A percentile compares a stretch with the other conserved stretches of the same genome.
These are phyloP conservation scores for Medicago ruthenica DNA, from an alignment of 306 rosid genomes.

Conservation along the genomic window DNA sequence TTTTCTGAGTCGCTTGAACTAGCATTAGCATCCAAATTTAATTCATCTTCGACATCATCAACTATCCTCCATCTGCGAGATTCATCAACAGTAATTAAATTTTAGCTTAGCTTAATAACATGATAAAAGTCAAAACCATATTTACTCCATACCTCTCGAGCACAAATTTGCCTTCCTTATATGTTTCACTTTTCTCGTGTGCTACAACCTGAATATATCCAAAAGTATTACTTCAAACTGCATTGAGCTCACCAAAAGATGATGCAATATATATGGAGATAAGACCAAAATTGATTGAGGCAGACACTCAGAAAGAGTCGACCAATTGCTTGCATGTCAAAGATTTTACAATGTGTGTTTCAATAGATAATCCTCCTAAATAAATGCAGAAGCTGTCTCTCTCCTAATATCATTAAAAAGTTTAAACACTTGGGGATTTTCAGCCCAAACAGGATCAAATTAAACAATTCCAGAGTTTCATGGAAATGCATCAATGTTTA, in stretches of 20 bases:
- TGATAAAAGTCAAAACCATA: constrained; percentile 10
- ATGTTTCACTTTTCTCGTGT: constrained; percentile 70
- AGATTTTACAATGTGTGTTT: constrained; percentile 4
- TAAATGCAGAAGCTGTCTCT: constrained; percentile 9
- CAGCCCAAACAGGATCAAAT: constrained; percentile 14
- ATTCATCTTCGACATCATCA: constrained; percentile 64
- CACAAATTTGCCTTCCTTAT: constrained; percentile 89
- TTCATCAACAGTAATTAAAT: constrained; percentile 20
- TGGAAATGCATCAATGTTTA: constrained; percentile 2
- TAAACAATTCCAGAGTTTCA: constrained; percentile 19
- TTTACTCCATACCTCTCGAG: constrained; percentile 65
- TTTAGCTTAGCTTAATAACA: constrained; percentile 24
- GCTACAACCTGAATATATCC: constrained; percentile 62
- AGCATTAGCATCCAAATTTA: constrained; percentile 58
- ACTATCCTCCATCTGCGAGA: constrained; percentile 66
- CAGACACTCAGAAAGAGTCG: not conserved
- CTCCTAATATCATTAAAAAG: constrained; percentile 13
- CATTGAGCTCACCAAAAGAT: constrained; percentile 18
- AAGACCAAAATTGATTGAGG: constrained; percentile 5
- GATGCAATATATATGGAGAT: constrained; percentile 7
- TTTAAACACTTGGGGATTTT: constrained; percentile 19
- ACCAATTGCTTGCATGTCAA: constrained; percentile 8
- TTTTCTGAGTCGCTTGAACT: constrained; percentile 74
- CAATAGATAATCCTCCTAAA: constrained; percentile 31
- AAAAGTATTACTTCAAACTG: constrained; percentile 16